phyloP scores from a whole-genome alignment of 495 filamentous ascomycete species.

The Saxophila tyrrhenica region DNA sequence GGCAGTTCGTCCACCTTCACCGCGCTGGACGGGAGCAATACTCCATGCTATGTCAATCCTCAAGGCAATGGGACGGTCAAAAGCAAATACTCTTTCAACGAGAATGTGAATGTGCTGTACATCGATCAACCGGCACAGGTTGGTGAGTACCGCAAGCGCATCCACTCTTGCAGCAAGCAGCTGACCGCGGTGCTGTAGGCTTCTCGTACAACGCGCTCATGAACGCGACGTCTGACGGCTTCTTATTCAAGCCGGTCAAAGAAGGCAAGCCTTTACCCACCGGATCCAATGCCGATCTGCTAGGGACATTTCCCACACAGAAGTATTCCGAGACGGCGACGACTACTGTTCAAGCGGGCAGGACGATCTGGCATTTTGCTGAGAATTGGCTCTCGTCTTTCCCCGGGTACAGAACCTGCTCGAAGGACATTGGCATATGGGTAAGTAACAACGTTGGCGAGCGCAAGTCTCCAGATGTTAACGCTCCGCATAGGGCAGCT shows the following conservation, averaged over 20 bases:
- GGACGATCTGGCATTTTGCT: conserved; percentile 13
- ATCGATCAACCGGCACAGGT: neutral
- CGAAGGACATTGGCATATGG: neutral
- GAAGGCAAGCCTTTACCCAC: conserved; percentile 6
- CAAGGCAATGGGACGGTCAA: conserved; percentile 27
- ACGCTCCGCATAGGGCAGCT: neutral
- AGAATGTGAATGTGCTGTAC: conserved; percentile 9
- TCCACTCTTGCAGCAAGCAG: too few relatives aligned
- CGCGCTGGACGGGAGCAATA: neutral
- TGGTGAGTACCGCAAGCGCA: too few relatives aligned
- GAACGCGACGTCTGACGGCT: conserved; percentile 29
- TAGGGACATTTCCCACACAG: conserved; percentile 11
- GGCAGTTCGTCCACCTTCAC: conserved; percentile 21
- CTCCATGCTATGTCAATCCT: conserved; percentile 18
- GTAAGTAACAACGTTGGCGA: neutral
- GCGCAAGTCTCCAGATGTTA: neutral
- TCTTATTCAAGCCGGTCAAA: conserved; percentile 8
- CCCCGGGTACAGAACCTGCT: conserved; percentile 4
- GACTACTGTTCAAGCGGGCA: conserved; percentile 3
- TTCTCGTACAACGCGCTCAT: conserved; percentile 30
- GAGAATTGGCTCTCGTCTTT: conserved; percentile 15
- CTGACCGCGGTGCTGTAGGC: conserved; percentile 25
- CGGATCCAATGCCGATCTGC: conserved; percentile 4
- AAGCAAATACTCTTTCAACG: conserved; percentile 23
- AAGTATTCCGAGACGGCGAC: conserved; percentile 1